Conservation (phyloP, 495 filamentous ascomycete species). For the Astrothelium subdiscretum region DNA sequence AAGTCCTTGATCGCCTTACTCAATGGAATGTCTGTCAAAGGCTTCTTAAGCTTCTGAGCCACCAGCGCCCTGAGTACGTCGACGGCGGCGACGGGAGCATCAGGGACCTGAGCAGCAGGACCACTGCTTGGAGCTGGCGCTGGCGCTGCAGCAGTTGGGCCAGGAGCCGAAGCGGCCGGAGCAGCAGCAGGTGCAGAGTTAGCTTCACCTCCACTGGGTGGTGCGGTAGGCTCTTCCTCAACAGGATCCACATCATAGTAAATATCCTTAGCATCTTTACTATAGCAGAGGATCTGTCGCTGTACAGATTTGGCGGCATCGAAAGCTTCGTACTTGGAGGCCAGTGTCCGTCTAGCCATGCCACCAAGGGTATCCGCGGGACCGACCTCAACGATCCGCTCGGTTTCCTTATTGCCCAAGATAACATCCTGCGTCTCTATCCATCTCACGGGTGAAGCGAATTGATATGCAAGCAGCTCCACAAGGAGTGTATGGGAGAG, state of each 20-base stretch:
- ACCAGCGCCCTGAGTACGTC: conserved; percentile 85
- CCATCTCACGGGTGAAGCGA: conserved; percentile 96
- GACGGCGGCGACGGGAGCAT: conserved; percentile 73
- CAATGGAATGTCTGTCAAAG: conserved; percentile 74
- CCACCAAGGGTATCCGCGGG: conserved; percentile 95
- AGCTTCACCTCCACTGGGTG: conserved; percentile 31
- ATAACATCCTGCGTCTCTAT: conserved; percentile 99
- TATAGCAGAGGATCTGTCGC: conserved; percentile 97
- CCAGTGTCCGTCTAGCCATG: conserved; percentile 93
- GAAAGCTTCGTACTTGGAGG: conserved; percentile 97
- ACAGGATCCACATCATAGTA: conserved; percentile 98
- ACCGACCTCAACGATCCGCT: conserved; percentile 95
- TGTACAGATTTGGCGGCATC: conserved; percentile 93
- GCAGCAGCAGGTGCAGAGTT: conserved; percentile 30
- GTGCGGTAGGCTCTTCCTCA: conserved; percentile 69
- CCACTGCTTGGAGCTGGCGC: conserved; percentile 65
- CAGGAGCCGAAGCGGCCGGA: conserved; percentile 39
- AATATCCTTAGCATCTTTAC: conserved; percentile 98
- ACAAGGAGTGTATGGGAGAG: conserved; percentile 94
- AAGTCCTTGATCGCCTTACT: conserved; percentile 98
- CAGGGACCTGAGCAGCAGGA: conserved; percentile 78
- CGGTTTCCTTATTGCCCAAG: conserved; percentile 85
- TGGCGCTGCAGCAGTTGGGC: conserved; percentile 40
- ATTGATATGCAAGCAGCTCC: conserved; percentile 97
- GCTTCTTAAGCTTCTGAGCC: conserved; percentile 98